These are phyloP conservation scores for Hyaloscypha finlandica DNA, from an alignment of 495 filamentous ascomycete genomes.

Conservation along the genomic window DNA sequence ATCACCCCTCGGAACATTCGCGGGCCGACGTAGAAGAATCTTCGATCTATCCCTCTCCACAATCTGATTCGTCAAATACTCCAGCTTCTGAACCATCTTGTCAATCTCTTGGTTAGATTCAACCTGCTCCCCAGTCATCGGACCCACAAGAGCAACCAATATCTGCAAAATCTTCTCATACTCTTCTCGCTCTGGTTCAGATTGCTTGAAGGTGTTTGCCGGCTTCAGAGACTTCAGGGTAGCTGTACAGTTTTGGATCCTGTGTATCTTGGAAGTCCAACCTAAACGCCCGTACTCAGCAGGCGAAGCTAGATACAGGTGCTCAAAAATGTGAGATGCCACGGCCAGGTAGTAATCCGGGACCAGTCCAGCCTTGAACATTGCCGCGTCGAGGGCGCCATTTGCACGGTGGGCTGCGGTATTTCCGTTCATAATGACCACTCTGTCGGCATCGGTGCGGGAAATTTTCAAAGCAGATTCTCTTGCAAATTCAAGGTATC, in stretches of 20 bases:
- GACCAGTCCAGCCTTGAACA: constrained; percentile 9
- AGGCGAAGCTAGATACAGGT: neutral
- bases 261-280: neutral
- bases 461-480: neutral
- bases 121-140: too few relatives aligned
- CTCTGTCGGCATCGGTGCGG: neutral
- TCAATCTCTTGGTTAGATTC: too few relatives aligned
- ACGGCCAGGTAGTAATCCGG: neutral
- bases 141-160: too few relatives aligned
- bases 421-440: constrained; percentile 12
- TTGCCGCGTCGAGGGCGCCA: constrained; percentile 4
- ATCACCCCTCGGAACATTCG: too few relatives aligned
- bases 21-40: too few relatives aligned
- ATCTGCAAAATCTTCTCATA: too few relatives aligned
- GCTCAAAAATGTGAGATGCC: neutral
- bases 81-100: too few relatives aligned
- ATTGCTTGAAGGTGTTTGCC: too few relatives aligned
- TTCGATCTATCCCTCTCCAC: too few relatives aligned
- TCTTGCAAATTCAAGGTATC: constrained; percentile 7
- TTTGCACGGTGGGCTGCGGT: constrained; percentile 13
- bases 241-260: constrained; percentile 12
- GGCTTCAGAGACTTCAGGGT: neutral
- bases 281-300: neutral
- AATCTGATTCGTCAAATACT: too few relatives aligned
- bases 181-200: neutral